A percentile compares a stretch with the other conserved stretches of the same genome.
These are phyloP conservation scores for Pharnaceum exiguum DNA, from an alignment of 148 eudicot genomes.

Conservation along the genomic window DNA sequence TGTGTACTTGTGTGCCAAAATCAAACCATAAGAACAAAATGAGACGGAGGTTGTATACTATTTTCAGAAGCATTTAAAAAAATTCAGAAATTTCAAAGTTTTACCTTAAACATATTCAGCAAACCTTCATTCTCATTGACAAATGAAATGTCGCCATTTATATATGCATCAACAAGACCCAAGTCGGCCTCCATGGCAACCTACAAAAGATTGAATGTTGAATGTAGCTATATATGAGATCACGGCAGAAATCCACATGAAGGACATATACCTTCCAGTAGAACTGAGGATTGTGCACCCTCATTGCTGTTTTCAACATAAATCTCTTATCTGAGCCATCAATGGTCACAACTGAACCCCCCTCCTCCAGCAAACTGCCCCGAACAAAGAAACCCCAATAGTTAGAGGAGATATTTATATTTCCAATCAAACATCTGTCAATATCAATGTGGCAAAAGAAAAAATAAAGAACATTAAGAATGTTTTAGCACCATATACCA, in stretches of 20 bases:
- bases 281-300: constrained; percentile 75
- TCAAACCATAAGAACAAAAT: too few relatives aligned
- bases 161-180: constrained; percentile 97
- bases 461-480: too few relatives aligned
- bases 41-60: too few relatives aligned
- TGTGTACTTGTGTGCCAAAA: too few relatives aligned
- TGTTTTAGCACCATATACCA: too few relatives aligned
- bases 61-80: neutral
- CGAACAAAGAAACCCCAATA: neutral
- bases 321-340: constrained; percentile 50
- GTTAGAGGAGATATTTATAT: neutral
- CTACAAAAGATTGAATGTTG: constrained; percentile 27
- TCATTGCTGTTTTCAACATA: constrained; percentile 42
- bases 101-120: constrained; percentile 80
- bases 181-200: constrained; percentile 84
- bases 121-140: constrained; percentile 82
- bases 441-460: too few relatives aligned
- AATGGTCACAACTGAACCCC: constrained; percentile 66
- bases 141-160: constrained; percentile 84
- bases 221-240: neutral
- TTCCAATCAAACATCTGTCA: too few relatives aligned
- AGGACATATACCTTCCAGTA: constrained; percentile 78
- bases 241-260: too few relatives aligned
- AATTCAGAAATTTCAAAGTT: neutral
- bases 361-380: constrained; percentile 76